phyloP scores from a whole-genome alignment of 306 rosid genomes.

The Rosa multiflora region DNA sequence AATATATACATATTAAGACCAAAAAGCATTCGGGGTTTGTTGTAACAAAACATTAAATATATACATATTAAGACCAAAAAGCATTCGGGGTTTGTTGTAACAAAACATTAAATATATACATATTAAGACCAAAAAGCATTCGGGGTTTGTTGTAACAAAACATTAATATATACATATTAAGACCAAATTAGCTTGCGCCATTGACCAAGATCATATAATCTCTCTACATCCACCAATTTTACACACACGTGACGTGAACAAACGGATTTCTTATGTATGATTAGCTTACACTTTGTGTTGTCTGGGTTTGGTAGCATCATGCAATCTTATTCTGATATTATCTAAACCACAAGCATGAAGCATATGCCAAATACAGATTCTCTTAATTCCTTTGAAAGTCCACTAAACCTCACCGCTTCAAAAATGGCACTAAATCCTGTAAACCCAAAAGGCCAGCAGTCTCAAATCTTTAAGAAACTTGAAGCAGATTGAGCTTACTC shows the following conservation, averaged over 20 bases:
- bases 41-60: background rate
- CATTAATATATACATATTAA: background rate
- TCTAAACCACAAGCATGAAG: background rate
- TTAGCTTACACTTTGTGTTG: background rate
- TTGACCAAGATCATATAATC: background rate
- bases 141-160: background rate
- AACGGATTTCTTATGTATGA: background rate
- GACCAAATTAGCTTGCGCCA: background rate
- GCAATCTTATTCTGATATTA: background rate
- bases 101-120: no score
- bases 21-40: no score
- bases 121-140: background rate
- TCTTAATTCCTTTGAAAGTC: background rate
- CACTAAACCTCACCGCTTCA: background rate
- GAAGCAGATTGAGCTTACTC: background rate
- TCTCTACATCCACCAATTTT: background rate
- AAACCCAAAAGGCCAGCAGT: background rate
- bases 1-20: background rate
- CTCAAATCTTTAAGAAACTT: background rate
- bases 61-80: background rate
- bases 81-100: background rate
- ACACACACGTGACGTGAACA: background rate
- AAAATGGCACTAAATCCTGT: background rate
- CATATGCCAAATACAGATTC: constrained; percentile 12
- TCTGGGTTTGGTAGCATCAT: background rate